Percentiles rank a stretch among this genome's conserved stretches.
Conservation (phyloP, 331 rosid genomes). For the Ulmus americana region DNA sequence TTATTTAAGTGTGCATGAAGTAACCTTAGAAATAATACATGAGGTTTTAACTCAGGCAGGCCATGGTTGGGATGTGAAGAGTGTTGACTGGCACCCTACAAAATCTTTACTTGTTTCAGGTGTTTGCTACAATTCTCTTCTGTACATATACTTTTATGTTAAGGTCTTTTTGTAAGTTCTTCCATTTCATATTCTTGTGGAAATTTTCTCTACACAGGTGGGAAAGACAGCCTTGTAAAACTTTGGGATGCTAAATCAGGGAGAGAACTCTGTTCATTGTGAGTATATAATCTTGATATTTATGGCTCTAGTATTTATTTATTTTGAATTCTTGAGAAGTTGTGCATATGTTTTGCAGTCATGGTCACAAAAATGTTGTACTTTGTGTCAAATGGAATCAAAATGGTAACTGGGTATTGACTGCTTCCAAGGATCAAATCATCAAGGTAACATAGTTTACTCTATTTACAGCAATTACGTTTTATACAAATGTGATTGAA, state of each 20-base stretch:
- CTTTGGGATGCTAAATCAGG: constrained; percentile 97
- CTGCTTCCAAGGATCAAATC: constrained; percentile 83
- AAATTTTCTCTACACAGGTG: constrained; percentile 48
- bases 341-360: constrained; percentile 54
- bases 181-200: constrained; percentile 16
- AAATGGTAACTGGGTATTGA: constrained; percentile 85
- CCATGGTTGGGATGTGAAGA: constrained; percentile 99
- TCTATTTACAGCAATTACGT: constrained; percentile 1
- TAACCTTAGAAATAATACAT: constrained; percentile 37
- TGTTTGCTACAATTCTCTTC: constrained; percentile 28
- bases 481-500: background rate
- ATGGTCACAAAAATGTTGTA: constrained; percentile 83
- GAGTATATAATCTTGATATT: constrained; percentile 35
- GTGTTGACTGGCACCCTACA: constrained; percentile 99
- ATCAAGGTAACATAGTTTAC: constrained; percentile 44
- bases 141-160: constrained; percentile 9
- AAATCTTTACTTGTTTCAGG: constrained; percentile 94
- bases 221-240: constrained; percentile 92
- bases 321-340: constrained; percentile 20
- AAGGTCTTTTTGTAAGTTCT: constrained; percentile 10
- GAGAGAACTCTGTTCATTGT: constrained; percentile 89
- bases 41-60: constrained; percentile 98
- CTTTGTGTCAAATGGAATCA: constrained; percentile 87
- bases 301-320: constrained; percentile 9
- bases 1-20: constrained; percentile 21